A percentile compares a stretch with the other conserved stretches of the same genome.
These are phyloP conservation scores for Trifolium pratense DNA, from an alignment of 306 rosid species.

Conservation along the genomic window DNA sequence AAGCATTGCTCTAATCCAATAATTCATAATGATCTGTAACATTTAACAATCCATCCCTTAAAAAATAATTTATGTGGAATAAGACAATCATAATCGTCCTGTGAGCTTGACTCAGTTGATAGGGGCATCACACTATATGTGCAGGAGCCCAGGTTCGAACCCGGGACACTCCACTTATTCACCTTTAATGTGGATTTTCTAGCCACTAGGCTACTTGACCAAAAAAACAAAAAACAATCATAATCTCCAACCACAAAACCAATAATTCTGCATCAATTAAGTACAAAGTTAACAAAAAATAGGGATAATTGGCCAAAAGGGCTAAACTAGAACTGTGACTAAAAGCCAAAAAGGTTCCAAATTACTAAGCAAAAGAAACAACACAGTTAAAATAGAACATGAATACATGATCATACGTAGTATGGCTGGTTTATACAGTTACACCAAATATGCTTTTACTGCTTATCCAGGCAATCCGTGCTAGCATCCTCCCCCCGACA, in stretches of 20 bases:
- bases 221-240: too few species aligned
- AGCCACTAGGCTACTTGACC: too few species aligned
- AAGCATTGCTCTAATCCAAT: not conserved
- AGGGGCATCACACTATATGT: too few species aligned
- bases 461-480: not conserved
- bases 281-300: not conserved
- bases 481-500: slow-evolving; percentile 20
- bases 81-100: slow-evolving; percentile 4
- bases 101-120: too few species aligned
- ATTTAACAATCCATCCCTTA: not conserved
- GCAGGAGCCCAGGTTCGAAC: too few species aligned
- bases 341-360: not conserved
- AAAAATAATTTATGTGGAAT: slow-evolving; percentile 1
- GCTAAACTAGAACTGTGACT: not conserved
- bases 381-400: not conserved
- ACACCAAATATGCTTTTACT: slow-evolving; percentile 1
- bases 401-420: slow-evolving; percentile 7
- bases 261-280: not conserved
- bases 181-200: too few species aligned
- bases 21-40: not conserved
- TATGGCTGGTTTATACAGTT: not conserved
- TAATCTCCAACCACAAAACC: not conserved
- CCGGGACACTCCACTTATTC: too few species aligned
- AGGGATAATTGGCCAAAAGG: not conserved
- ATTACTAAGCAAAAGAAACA: not conserved